Evolutionary conservation across 2,329 filamentous ascomycete species (phyloP).

Genomic region (Neodidymelliopsis sp.): DNA sequence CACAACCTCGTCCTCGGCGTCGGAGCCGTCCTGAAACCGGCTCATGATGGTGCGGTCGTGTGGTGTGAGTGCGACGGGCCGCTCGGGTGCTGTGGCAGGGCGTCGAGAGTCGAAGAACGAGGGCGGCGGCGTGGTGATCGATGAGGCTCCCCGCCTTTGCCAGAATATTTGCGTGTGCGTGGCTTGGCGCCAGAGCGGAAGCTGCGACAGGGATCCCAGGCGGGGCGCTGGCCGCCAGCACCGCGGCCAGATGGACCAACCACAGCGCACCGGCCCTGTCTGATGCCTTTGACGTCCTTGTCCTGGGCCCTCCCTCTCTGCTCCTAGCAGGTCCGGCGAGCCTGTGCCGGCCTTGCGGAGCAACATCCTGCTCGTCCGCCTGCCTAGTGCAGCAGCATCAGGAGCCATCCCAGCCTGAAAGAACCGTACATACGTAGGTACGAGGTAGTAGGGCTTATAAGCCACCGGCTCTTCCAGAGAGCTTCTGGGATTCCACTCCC

Average conservation of each 20-base stretch:
- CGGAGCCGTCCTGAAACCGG: conserved; percentile 65
- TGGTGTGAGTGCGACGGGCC: conserved; percentile 15
- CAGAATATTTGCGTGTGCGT: conserved; percentile 14
- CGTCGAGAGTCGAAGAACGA: conserved; percentile 12
- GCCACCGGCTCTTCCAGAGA: conserved; percentile 13
- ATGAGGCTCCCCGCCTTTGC: conserved; percentile 25
- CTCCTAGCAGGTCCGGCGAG: conserved; percentile 12
- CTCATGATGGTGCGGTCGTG: conserved; percentile 16
- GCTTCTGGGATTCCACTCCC: conserved; percentile 20
- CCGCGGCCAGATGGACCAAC: conserved; percentile 5
- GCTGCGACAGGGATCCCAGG: not conserved
- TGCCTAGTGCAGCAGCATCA: conserved; percentile 7
- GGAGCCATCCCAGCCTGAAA: conserved; percentile 1
- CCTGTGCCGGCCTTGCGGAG: conserved; percentile 13
- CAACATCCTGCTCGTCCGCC: conserved; percentile 3
- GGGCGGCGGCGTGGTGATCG: conserved; percentile 18
- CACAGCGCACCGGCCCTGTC: conserved; percentile 8
- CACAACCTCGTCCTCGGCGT: conserved; percentile 94
- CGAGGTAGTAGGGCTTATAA: too few relatives aligned
- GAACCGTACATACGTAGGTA: too few relatives aligned
- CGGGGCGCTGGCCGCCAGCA: conserved; percentile 1
- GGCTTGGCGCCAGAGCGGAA: conserved; percentile 12
- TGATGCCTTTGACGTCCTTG: conserved; percentile 2
- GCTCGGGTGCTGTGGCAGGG: conserved; percentile 15
- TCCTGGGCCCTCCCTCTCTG: conserved; percentile 4